These are phyloP conservation scores for Prosopis cineraria DNA, from an alignment of 306 rosid genomes.

Conservation along the genomic window DNA sequence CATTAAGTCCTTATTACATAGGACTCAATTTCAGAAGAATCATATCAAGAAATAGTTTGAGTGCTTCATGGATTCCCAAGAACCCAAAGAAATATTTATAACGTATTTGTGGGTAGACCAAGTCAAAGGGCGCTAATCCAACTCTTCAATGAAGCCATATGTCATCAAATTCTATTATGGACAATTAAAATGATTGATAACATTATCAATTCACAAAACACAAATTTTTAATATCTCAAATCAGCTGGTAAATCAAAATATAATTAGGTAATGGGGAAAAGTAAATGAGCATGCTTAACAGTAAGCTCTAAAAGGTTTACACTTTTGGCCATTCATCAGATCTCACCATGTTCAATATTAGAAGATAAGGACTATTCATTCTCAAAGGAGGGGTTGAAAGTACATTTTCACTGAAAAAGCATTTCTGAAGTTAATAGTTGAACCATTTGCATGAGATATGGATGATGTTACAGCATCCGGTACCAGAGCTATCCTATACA, in stretches of 20 bases:
- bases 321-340: not conserved
- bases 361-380: not conserved
- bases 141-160: not conserved
- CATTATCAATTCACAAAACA: slow-evolving; percentile 5
- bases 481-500: not conserved
- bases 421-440: slow-evolving; percentile 16
- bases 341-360: not conserved
- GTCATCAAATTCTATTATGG: not conserved
- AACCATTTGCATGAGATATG: not conserved
- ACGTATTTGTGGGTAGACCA: not conserved
- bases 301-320: not conserved
- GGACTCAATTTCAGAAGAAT: not conserved
- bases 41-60: not conserved
- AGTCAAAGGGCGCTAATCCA: not conserved
- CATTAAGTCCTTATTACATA: not conserved
- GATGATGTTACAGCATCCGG: not conserved
- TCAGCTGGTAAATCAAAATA: not conserved
- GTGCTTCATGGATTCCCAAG: not conserved
- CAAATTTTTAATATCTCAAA: not conserved
- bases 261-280: not conserved
- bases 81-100: not conserved
- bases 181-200: not conserved
- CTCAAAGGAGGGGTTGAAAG: not conserved
- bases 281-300: not conserved
- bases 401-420: not conserved